phyloP scores from a whole-genome alignment of 2,329 filamentous ascomycete genomes.

The Endothia cerciana region DNA sequence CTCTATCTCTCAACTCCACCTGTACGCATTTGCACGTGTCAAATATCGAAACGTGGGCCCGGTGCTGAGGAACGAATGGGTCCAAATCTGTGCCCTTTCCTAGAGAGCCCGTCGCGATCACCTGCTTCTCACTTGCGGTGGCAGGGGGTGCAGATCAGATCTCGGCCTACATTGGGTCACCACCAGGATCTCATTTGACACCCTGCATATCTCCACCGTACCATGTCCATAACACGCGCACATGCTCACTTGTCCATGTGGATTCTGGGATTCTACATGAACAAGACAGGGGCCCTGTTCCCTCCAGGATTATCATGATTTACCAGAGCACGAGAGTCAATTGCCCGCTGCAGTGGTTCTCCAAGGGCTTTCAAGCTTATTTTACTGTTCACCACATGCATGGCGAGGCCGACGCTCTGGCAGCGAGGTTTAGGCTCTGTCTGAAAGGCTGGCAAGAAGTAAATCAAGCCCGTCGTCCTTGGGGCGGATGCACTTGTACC shows the following conservation, averaged over 20 bases:
- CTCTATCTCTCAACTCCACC: not conserved
- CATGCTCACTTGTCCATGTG: conserved; percentile 1
- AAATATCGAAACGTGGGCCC: not conserved
- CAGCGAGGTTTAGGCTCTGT: not conserved
- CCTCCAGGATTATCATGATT: not conserved
- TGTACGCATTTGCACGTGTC: not conserved
- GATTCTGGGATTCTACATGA: not conserved
- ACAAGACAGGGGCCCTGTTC: not conserved
- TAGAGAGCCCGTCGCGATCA: conserved; percentile 1
- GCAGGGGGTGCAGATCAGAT: conserved; percentile 3
- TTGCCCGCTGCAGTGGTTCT: not conserved
- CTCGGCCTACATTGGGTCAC: not conserved
- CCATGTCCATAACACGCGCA: not conserved
- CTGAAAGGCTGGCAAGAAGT: not conserved
- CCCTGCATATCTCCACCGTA: conserved; percentile 7
- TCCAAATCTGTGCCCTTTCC: not conserved
- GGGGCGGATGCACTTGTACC: not conserved
- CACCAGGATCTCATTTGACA: conserved; percentile 10
- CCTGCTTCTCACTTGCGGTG: conserved; percentile 2
- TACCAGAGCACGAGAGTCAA: not conserved
- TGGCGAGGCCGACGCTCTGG: not conserved
- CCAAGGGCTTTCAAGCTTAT: not conserved
- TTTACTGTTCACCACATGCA: not conserved
- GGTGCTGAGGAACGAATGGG: not conserved
- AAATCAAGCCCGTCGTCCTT: not conserved